Conservation (phyloP, 2,329 filamentous ascomycete species). For the Cercospora sp. region DNA sequence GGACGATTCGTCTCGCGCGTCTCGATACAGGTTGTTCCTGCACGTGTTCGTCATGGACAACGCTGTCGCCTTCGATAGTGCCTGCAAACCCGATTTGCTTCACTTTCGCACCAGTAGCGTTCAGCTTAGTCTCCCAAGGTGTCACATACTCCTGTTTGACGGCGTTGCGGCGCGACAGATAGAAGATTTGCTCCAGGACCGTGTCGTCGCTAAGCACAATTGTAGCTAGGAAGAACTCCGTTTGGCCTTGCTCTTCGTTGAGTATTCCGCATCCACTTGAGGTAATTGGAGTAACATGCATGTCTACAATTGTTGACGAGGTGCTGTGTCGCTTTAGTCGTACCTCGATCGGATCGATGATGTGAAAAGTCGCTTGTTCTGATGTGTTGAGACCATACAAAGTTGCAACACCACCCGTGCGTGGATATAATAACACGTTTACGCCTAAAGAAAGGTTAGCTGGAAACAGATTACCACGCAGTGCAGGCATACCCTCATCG, state of each 20-base stretch:
- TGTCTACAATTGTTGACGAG: neutral
- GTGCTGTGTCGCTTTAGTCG: neutral
- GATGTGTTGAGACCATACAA: neutral
- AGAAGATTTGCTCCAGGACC: neutral
- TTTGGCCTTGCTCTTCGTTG: neutral
- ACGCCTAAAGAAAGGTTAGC: constrained; percentile 6
- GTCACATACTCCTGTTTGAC: neutral
- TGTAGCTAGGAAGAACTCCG: neutral
- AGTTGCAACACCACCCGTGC: neutral
- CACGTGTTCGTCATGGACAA: neutral
- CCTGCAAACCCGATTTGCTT: neutral
- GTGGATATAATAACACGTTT: constrained; percentile 16
- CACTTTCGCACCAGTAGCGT: neutral
- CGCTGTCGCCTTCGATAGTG: neutral
- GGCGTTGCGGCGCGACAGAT: neutral
- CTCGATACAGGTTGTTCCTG: neutral
- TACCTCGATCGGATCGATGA: neutral
- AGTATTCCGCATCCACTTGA: neutral
- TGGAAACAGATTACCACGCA: neutral
- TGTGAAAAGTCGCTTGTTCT: neutral
- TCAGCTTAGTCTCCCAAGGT: neutral
- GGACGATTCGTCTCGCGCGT: neutral
- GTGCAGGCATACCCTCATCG: constrained; percentile 37
- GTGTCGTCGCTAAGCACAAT: neutral
- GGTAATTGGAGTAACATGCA: neutral